phyloP scores from a whole-genome alignment of 2,329 filamentous ascomycete genomes.

The Trichophyton verrucosum region DNA sequence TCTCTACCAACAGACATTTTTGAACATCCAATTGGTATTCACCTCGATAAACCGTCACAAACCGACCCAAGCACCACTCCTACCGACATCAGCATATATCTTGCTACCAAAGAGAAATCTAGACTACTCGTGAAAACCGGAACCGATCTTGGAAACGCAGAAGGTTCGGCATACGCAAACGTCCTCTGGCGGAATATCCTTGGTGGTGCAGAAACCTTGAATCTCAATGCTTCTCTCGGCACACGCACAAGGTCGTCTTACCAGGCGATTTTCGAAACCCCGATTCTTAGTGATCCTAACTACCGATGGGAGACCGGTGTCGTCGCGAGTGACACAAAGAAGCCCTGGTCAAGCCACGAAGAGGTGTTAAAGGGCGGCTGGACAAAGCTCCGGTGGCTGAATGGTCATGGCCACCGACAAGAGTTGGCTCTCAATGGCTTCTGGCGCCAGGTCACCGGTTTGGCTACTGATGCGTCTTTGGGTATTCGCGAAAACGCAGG shows the following conservation, averaged over 20 bases:
- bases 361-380: conserved; percentile 70
- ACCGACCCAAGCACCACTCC: conserved; percentile 57
- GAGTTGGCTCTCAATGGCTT: conserved; percentile 67
- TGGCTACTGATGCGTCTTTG: conserved; percentile 63
- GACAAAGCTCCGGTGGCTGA: conserved; percentile 64
- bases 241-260: conserved; percentile 88
- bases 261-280: conserved; percentile 71
- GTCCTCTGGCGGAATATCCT: conserved; percentile 82
- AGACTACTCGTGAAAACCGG: conserved; percentile 83
- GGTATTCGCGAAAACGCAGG: conserved; percentile 75
- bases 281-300: conserved; percentile 73
- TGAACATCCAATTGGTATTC: conserved; percentile 68
- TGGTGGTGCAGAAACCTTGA: conserved; percentile 81
- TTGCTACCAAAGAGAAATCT: conserved; percentile 66
- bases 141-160: conserved; percentile 84
- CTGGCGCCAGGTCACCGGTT: conserved; percentile 79
- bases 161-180: conserved; percentile 86
- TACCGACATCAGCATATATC: conserved; percentile 68
- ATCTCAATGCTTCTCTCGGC: conserved; percentile 74
- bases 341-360: conserved; percentile 88
- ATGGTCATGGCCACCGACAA: conserved; percentile 53
- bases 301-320: conserved; percentile 66
- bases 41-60: conserved; percentile 62
- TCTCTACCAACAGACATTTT: conserved; percentile 57
- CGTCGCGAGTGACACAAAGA: conserved; percentile 70